A percentile compares a stretch with the other conserved stretches of the same genome.
phyloP scores from a whole-genome alignment of 768 basidiomycete genomes.

The Hygrophoropsis aurantiaca region DNA sequence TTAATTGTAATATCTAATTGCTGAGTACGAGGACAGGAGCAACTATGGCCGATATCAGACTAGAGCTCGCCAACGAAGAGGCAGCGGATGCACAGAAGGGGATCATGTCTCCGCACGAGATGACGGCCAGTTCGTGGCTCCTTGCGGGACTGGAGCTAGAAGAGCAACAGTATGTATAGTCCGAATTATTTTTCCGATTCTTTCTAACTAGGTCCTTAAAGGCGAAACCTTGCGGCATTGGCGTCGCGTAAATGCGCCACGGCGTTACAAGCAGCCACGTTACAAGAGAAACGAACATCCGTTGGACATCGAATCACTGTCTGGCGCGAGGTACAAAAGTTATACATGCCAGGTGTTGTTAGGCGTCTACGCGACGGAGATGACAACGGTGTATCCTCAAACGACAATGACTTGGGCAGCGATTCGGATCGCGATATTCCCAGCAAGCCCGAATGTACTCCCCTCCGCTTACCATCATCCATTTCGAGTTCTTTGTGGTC shows the following conservation, averaged over 20 bases:
- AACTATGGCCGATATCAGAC: slow-evolving; percentile 8
- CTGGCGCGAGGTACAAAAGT: slow-evolving; percentile 5
- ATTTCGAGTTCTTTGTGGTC: slow-evolving; percentile 14
- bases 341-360: slow-evolving; percentile 17
- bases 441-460: slow-evolving; percentile 13
- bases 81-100: slow-evolving; percentile 1
- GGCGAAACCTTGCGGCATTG: background rate
- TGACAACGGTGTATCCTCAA: too few species aligned
- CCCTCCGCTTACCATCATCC: slow-evolving; percentile 9
- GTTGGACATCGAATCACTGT: slow-evolving; percentile 7
- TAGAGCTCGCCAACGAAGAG: slow-evolving; percentile 15
- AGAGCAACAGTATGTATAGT: slow-evolving; percentile 10
- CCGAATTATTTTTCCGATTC: too few species aligned
- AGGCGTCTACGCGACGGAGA: too few species aligned
- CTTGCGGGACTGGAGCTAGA: slow-evolving; percentile 9
- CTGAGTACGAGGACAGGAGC: slow-evolving; percentile 3
- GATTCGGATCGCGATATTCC: too few species aligned
- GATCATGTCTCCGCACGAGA: background rate
- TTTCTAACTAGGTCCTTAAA: too few species aligned
- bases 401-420: too few species aligned
- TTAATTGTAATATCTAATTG: too few species aligned
- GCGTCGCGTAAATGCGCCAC: background rate
- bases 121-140: slow-evolving; percentile 10
- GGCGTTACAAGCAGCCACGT: slow-evolving; percentile 1
- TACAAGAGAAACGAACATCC: slow-evolving; percentile 7